A percentile compares a stretch with the other conserved stretches of the same genome.
Evolutionary conservation across 1,284 basidiomycete species (phyloP).

Genomic region (Hemileia vastatrix): DNA sequence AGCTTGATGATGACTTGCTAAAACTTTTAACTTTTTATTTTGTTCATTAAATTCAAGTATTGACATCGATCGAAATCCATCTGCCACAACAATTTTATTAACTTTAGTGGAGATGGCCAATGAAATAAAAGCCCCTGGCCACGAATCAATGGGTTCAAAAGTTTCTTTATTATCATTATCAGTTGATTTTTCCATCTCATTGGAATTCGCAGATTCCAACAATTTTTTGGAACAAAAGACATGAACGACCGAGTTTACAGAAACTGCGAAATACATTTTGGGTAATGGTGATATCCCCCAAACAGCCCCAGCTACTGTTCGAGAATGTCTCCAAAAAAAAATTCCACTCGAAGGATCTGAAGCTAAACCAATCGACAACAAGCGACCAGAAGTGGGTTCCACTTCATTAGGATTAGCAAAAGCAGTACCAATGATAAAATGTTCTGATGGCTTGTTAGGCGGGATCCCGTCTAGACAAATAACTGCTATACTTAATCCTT

Average conservation of each 20-base stretch:
- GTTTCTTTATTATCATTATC: background rate
- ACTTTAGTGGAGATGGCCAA: constrained; percentile 7
- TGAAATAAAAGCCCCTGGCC: constrained; percentile 18
- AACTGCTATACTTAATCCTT: constrained; percentile 16
- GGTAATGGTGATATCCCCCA: constrained; percentile 15
- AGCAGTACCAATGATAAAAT: constrained; percentile 18
- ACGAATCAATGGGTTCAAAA: constrained; percentile 16
- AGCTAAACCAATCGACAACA: constrained; percentile 3
- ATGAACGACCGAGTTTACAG: constrained; percentile 16
- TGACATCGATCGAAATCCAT: constrained; percentile 10
- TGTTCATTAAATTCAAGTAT: constrained; percentile 11
- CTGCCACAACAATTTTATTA: constrained; percentile 5
- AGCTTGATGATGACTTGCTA: constrained; percentile 5
- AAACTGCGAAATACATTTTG: constrained; percentile 10
- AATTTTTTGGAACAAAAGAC: background rate
- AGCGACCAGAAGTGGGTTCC: constrained; percentile 10
- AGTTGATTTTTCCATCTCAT: background rate
- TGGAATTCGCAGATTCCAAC: background rate
- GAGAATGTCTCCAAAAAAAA: background rate
- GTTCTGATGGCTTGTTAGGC: background rate
- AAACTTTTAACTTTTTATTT: background rate
- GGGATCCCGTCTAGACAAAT: constrained; percentile 14
- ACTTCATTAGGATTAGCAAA: constrained; percentile 9
- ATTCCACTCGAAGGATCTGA: background rate
- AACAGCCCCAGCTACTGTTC: constrained; percentile 6